Evolutionary conservation across 805 yeast genomes (phyloP), one percentile per base, ranked within the genome.

Genomic region (Citeromyces matritensis): DNA sequence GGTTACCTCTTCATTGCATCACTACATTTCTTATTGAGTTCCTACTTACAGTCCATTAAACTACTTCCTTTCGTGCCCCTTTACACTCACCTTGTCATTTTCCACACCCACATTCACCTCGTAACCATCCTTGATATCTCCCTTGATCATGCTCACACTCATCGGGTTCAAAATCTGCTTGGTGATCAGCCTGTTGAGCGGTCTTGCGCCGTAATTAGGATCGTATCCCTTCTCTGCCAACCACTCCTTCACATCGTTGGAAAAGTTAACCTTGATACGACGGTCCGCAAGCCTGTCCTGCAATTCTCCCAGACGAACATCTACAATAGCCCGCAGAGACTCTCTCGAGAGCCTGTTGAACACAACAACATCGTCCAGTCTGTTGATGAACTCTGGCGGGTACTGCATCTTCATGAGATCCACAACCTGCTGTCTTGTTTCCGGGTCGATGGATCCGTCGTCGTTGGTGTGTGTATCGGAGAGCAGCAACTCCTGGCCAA

Each of bases 301-400:
- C 21, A 91, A 75, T 51, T 91, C 98, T 14, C 58, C 53, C 27
- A 91, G 59, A 39, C 98, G 68, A 39, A 91, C 76, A 37, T 86
- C 88, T 32, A 91, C 88, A 41, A 91, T 91, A 30, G 68, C 69
- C 40, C 77, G 61, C 40, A 91, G 62, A 1, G 93, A 82, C 2
- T 53, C 48, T 47, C 77, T 81, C 3, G 95, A 79, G 15, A 91
- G 62, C 46, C 95, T 72, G 60, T 91, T 91, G 65, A 91, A 91
- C 3, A 91, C 85, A 11, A 91, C 61, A n/a, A 84, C 73, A 39
- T 91, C 97, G 47, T 91, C 97, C 43, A 91, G 68, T 51, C 98
- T 75, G 53, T 91, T 91, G 49, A 91, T 66, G 45, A 91, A 91
- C 53, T 91, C 98, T 0, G 98, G 98, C 12, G 97, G 86, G 45